Conservation (phyloP, 1,284 basidiomycete species). For the Chalciporus sp. region DNA sequence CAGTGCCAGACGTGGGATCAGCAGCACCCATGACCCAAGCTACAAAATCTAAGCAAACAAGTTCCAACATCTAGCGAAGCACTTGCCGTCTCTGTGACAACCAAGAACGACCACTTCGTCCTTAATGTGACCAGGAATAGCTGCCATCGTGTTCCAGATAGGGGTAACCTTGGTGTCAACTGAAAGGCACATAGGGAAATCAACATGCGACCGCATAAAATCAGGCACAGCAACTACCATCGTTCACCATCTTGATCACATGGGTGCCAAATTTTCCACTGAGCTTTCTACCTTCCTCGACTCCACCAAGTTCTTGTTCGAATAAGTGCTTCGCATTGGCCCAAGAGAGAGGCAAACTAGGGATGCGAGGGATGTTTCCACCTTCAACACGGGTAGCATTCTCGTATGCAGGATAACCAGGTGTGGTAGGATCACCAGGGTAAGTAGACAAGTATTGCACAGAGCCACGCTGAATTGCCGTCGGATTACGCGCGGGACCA, state of each 20-base stretch:
- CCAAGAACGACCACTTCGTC: constrained; percentile 88
- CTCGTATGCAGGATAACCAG: constrained; percentile 85
- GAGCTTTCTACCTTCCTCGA: constrained; percentile 40
- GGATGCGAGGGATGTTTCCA: constrained; percentile 79
- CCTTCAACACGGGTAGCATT: constrained; percentile 74
- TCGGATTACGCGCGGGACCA: constrained; percentile 87
- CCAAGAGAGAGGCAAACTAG: constrained; percentile 80
- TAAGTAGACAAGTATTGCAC: constrained; percentile 84
- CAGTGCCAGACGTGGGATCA: constrained; percentile 89
- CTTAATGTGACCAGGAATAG: constrained; percentile 86
- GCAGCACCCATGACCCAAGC: constrained; percentile 72
- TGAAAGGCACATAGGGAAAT: constrained; percentile 22
- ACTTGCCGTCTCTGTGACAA: constrained; percentile 82
- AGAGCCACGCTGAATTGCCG: constrained; percentile 84
- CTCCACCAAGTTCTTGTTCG: constrained; percentile 50
- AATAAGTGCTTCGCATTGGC: constrained; percentile 64
- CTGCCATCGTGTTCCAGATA: constrained; percentile 87
- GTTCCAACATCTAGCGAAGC: not conserved
- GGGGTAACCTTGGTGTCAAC: constrained; percentile 82
- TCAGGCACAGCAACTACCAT: constrained; percentile 44
- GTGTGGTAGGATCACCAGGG: constrained; percentile 87
- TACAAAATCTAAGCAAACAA: constrained; percentile 30
- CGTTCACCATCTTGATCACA: constrained; percentile 61
- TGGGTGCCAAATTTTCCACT: constrained; percentile 51
- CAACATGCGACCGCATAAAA: constrained; percentile 3